phyloP scores from a whole-genome alignment of 2,329 filamentous ascomycete genomes.

The Canariomyces notabilis region DNA sequence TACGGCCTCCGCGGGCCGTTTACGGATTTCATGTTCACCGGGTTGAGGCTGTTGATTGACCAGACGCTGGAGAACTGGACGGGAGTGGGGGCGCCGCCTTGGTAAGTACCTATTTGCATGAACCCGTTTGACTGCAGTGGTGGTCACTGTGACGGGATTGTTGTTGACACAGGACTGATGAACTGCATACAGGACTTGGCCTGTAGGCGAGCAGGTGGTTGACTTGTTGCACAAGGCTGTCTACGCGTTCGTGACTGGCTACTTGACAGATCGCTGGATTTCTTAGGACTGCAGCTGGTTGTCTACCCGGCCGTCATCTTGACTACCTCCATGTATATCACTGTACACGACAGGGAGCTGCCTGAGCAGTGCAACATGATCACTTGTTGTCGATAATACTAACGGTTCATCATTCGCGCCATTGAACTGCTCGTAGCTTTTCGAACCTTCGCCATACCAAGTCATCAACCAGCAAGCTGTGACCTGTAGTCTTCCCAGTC shows the following conservation, averaged over 20 bases:
- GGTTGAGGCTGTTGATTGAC: conserved; percentile 19
- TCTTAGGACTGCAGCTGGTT: conserved; percentile 4
- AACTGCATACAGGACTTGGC: conserved; percentile 17
- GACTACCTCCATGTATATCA: too few relatives aligned
- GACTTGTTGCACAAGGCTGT: conserved; percentile 22
- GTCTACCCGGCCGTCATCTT: too few relatives aligned
- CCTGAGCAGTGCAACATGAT: neutral
- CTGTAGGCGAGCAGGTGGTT: conserved; percentile 19
- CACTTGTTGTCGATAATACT: neutral
- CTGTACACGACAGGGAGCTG: too few relatives aligned
- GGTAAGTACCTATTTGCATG: neutral
- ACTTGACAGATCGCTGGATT: conserved; percentile 18
- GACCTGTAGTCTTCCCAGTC: conserved; percentile 22
- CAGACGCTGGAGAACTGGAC: conserved; percentile 25
- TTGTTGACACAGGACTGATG: neutral
- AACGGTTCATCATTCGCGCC: neutral
- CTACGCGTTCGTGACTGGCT: conserved; percentile 20
- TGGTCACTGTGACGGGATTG: too few relatives aligned
- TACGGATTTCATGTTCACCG: conserved; percentile 22
- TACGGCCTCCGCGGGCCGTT: conserved; percentile 19
- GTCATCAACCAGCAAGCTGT: conserved; percentile 10
- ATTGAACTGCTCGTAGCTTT: too few relatives aligned
- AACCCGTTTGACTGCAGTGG: too few relatives aligned
- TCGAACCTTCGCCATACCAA: neutral
- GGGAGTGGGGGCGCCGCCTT: conserved; percentile 12